A percentile compares a stretch with the other conserved stretches of the same genome.
phyloP scores from a whole-genome alignment of 2,329 filamentous ascomycete species.

The Trichoderma sp. region DNA sequence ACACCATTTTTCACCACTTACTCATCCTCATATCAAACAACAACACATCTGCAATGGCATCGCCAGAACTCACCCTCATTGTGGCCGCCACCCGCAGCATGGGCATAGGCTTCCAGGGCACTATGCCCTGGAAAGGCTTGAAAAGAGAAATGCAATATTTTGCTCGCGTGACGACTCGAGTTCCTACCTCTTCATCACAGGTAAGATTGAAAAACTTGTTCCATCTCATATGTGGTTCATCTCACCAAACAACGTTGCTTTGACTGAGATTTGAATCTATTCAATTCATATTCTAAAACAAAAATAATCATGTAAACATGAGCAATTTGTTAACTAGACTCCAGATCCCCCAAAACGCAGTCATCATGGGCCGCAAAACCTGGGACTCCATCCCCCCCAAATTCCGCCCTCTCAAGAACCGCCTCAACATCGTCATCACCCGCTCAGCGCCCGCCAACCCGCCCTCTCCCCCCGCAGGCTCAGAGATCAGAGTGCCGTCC shows the following conservation, averaged over 20 bases:
- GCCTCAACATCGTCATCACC: conserved; percentile 80
- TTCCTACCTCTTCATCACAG: conserved; percentile 37
- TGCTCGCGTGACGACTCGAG: conserved; percentile 77
- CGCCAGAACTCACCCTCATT: conserved; percentile 75
- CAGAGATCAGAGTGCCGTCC: conserved; percentile 46
- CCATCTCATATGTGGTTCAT: neutral
- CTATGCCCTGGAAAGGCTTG: conserved; percentile 84
- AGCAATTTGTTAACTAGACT: neutral
- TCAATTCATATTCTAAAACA: no score
- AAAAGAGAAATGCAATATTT: conserved; percentile 95
- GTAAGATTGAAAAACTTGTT: conserved; percentile 26
- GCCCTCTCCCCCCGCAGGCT: conserved; percentile 8
- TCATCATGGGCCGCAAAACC: conserved; percentile 97
- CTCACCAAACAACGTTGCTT: neutral
- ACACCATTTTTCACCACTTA: neutral
- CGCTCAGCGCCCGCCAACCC: conserved; percentile 40
- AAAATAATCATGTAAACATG: neutral
- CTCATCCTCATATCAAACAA: neutral
- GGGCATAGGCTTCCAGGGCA: conserved; percentile 79
- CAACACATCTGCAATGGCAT: conserved; percentile 29
- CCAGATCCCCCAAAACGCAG: conserved; percentile 56
- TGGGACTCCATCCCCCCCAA: conserved; percentile 83
- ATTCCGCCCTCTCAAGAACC: conserved; percentile 75
- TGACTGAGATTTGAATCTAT: no score
- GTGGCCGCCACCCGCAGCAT: conserved; percentile 88